Evolutionary conservation across 2,329 filamentous ascomycete genomes (phyloP).

Genomic region (Xylariales sp.): DNA sequence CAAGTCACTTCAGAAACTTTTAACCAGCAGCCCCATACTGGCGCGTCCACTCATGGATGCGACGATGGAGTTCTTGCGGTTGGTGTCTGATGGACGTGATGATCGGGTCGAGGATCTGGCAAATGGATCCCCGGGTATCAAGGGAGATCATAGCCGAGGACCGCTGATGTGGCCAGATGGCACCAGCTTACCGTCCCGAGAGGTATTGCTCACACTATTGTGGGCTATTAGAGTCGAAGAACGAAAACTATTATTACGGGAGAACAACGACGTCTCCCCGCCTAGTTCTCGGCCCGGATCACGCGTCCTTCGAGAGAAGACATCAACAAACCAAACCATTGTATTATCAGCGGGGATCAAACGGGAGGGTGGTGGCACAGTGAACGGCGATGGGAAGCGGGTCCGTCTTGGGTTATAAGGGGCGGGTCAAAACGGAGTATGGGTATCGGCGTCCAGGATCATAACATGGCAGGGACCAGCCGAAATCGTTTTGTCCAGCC

Average conservation of each 20-base stretch:
- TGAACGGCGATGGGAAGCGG: slow-evolving; percentile 38
- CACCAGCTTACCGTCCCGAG: slow-evolving; percentile 53
- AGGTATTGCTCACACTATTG: slow-evolving; percentile 52
- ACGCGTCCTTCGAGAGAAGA: slow-evolving; percentile 45
- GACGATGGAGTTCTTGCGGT: slow-evolving; percentile 80
- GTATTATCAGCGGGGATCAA: slow-evolving; percentile 42
- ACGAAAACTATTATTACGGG: slow-evolving; percentile 45
- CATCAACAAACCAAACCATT: slow-evolving; percentile 42
- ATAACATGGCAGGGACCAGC: not conserved
- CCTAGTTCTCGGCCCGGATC: slow-evolving; percentile 45
- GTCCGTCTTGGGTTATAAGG: slow-evolving; percentile 44
- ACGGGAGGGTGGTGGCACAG: slow-evolving; percentile 41
- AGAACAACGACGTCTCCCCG: slow-evolving; percentile 41
- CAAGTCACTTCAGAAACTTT: slow-evolving; percentile 71
- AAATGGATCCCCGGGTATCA: slow-evolving; percentile 52
- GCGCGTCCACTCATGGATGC: slow-evolving; percentile 79
- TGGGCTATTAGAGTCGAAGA: slow-evolving; percentile 53
- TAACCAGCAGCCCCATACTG: slow-evolving; percentile 79
- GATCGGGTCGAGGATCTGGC: slow-evolving; percentile 57
- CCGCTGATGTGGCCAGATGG: slow-evolving; percentile 51
- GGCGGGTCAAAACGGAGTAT: slow-evolving; percentile 14
- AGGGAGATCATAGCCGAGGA: slow-evolving; percentile 52
- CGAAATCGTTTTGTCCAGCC: not conserved
- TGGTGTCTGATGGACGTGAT: slow-evolving; percentile 69
- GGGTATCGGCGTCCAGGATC: slow-evolving; percentile 24